Evolutionary conservation across 2,329 filamentous ascomycete genomes (phyloP).

Genomic region (Hypocrella siamensis): DNA sequence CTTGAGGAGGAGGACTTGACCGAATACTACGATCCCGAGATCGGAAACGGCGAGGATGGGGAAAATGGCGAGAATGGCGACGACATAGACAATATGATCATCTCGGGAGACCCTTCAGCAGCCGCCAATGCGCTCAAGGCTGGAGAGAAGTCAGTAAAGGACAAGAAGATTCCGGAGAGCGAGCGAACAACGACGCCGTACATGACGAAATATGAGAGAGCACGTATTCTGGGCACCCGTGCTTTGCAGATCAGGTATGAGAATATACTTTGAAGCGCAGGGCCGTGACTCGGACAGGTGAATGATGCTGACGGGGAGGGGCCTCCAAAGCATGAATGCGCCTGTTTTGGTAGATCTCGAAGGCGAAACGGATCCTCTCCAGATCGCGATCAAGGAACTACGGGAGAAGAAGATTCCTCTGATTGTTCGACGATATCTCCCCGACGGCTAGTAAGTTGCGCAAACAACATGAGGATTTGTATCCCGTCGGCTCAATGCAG

Average conservation of each 20-base stretch:
- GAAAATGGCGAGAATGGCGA: constrained; percentile 35
- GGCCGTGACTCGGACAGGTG: too few relatives aligned
- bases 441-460: constrained; percentile 74
- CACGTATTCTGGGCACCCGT: constrained; percentile 81
- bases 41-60: constrained; percentile 34
- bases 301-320: too few relatives aligned
- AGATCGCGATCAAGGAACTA: constrained; percentile 95
- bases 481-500: too few relatives aligned
- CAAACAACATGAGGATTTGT: neutral
- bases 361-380: constrained; percentile 91
- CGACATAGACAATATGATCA: constrained; percentile 43
- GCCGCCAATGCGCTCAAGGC: constrained; percentile 37
- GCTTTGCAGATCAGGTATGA: constrained; percentile 87
- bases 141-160: constrained; percentile 41
- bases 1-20: constrained; percentile 55
- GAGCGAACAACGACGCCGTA: constrained; percentile 88
- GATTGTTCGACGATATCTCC: constrained; percentile 87
- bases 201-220: constrained; percentile 98
- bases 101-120: constrained; percentile 46
- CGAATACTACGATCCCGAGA: constrained; percentile 40
- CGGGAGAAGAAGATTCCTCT: constrained; percentile 97
- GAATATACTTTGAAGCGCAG: constrained; percentile 11
- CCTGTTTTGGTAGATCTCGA: constrained; percentile 93
- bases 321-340: constrained; percentile 82
- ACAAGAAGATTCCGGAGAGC: constrained; percentile 84